phyloP scores from a whole-genome alignment of 2,329 filamentous ascomycete species.

The Akanthomyces lecanii region DNA sequence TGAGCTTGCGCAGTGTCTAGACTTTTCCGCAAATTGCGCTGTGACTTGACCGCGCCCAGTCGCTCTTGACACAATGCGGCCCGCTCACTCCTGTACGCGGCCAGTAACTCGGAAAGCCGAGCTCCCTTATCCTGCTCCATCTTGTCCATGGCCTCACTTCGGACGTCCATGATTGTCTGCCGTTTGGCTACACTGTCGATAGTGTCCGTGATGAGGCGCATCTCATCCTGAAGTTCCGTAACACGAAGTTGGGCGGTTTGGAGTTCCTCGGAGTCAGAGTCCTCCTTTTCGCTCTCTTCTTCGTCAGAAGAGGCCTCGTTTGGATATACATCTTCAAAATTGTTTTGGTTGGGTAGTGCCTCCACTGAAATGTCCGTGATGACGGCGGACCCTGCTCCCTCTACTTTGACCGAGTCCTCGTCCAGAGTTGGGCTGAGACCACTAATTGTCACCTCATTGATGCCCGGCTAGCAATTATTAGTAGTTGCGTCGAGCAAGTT shows the following conservation, averaged over 20 bases:
- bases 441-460: slow-evolving; percentile 54
- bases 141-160: slow-evolving; percentile 34
- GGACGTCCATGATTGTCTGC: slow-evolving; percentile 38
- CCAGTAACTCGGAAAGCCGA: slow-evolving; percentile 35
- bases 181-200: slow-evolving; percentile 30
- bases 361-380: slow-evolving; percentile 61
- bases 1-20: slow-evolving; percentile 29
- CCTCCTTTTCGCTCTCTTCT: slow-evolving; percentile 26
- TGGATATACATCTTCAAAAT: slow-evolving; percentile 52
- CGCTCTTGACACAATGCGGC: slow-evolving; percentile 39
- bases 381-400: slow-evolving; percentile 51
- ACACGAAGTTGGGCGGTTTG: slow-evolving; percentile 30
- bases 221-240: slow-evolving; percentile 25
- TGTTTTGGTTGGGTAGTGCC: slow-evolving; percentile 50
- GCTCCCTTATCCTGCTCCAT: slow-evolving; percentile 26
- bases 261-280: slow-evolving; percentile 23
- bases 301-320: slow-evolving; percentile 37
- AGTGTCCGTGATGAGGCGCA: slow-evolving; percentile 20
- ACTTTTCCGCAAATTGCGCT: slow-evolving; percentile 31
- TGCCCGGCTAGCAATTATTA: slow-evolving; percentile 41
- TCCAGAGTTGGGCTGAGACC: slow-evolving; percentile 54
- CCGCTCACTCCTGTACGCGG: slow-evolving; percentile 40
- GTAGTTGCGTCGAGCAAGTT: neutral
- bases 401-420: slow-evolving; percentile 57
- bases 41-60: slow-evolving; percentile 28